These are phyloP conservation scores for Chlorella sp. DNA, from an alignment of 139 green algal species.

Conservation along the genomic window DNA sequence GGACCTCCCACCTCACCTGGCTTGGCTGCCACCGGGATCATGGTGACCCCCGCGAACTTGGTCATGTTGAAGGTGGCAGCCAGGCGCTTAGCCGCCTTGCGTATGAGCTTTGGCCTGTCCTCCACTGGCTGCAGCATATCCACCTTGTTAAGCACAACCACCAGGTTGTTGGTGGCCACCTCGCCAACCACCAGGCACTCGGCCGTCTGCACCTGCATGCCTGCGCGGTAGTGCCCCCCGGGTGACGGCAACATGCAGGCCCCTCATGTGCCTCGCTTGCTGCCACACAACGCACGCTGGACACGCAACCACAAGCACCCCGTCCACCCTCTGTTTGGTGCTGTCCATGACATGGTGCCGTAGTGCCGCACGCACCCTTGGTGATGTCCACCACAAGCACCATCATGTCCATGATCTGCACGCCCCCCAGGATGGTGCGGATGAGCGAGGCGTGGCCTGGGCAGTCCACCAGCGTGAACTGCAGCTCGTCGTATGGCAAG, in stretches of 20 bases:
- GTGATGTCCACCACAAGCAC: conserved; percentile 91
- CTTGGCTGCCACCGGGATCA: conserved; percentile 67
- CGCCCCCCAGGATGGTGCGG: conserved; percentile 88
- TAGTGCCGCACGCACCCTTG: conserved; percentile 52
- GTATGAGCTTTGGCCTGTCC: conserved; percentile 39
- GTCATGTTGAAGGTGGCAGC: conserved; percentile 64
- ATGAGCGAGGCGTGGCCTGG: conserved; percentile 96
- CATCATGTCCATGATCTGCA: conserved; percentile 96
- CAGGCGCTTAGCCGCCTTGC: conserved; percentile 37
- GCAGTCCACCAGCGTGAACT: conserved; percentile 98
- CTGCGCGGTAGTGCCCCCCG: conserved; percentile 8
- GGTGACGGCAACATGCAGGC: neutral
- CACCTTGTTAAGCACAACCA: conserved; percentile 91
- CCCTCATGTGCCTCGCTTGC: neutral
- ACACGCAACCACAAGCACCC: neutral
- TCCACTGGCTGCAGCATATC: conserved; percentile 18
- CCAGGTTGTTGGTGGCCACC: conserved; percentile 65
- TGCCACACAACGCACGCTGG: neutral
- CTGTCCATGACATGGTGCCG: neutral
- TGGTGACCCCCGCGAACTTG: conserved; percentile 68
- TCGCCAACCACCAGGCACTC: conserved; percentile 92
- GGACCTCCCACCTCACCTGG: conserved; percentile 40
- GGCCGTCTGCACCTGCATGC: conserved; percentile 85
- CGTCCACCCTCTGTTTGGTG: neutral
- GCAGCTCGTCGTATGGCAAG: conserved; percentile 38